phyloP scores from a whole-genome alignment of 495 filamentous ascomycete species.

The Aspergillus bertholletiae region DNA sequence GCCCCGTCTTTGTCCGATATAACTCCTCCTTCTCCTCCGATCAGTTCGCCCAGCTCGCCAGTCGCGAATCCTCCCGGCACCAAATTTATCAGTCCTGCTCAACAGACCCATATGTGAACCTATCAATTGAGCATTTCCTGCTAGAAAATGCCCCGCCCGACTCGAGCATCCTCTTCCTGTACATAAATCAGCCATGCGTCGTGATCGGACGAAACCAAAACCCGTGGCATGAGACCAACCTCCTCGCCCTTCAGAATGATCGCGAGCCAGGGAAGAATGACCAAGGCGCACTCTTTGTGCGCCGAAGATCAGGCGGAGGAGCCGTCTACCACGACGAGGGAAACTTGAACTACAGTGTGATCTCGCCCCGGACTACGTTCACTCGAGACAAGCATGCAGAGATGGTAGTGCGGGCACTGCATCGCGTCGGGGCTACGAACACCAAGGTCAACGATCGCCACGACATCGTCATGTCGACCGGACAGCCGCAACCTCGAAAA shows the following conservation, averaged over 20 bases:
- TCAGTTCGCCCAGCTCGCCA: slow-evolving; percentile 41
- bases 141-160: slow-evolving; percentile 65
- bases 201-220: slow-evolving; percentile 97
- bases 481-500: slow-evolving; percentile 57
- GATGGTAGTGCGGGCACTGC: slow-evolving; percentile 81
- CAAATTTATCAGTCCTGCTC: slow-evolving; percentile 77
- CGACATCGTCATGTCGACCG: slow-evolving; percentile 72
- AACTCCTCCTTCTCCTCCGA: slow-evolving; percentile 34
- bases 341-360: slow-evolving; percentile 92
- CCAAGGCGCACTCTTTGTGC: slow-evolving; percentile 60
- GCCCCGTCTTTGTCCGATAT: slow-evolving; percentile 18
- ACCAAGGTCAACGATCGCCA: slow-evolving; percentile 83
- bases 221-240: slow-evolving; percentile 88
- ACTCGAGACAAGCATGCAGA: slow-evolving; percentile 82
- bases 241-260: slow-evolving; percentile 50
- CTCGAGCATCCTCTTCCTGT: slow-evolving; percentile 79
- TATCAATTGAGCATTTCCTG: slow-evolving; percentile 92
- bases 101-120: slow-evolving; percentile 80
- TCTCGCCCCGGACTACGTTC: slow-evolving; percentile 70
- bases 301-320: slow-evolving; percentile 82
- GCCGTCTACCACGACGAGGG: slow-evolving; percentile 90
- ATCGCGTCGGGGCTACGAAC: slow-evolving; percentile 37
- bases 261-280: slow-evolving; percentile 16
- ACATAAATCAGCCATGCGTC: slow-evolving; percentile 79
- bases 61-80: slow-evolving; percentile 44